Base-by-base conservation (phyloP, 2,329 filamentous ascomycete genomes). In the Elsinoe perseae region DNA sequence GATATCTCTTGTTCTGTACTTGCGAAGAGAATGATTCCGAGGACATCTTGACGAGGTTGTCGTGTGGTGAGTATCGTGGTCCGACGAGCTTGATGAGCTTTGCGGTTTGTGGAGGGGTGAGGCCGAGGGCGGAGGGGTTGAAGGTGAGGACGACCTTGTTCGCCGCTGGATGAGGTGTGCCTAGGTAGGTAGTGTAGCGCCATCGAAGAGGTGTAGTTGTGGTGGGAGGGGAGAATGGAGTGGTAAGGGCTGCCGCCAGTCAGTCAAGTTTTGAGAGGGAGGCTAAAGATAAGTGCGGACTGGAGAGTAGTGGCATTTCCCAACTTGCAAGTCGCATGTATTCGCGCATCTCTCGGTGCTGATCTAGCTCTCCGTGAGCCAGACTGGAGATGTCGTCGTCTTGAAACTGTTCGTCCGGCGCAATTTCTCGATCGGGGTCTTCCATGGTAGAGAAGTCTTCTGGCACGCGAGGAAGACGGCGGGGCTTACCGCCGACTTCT, bases 141-240 rank as follows among this genome's bases (percentile, higher is more conserved):
- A 97, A 95, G 69, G 96, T 88, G 56, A 97, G 83, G 10, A 97
- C 91, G 18, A 98, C 91, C 77, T 98, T 98, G 68, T 84, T 85
- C 72, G 90, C 84, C 2, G 92, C 89, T 0, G 93, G 92, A 73
- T 98, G 95, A 56, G 81, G 77, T 73, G 97, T 93, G 65, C 92
- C 92, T 80, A 98, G 86, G 74, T 97, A 97, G 34, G 86, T 91
- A 14, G 93, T 98, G 77, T 95, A 96, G 65, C 93, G 86, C 83
- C 96, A 98, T 65, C 92, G 86, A 57, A 98, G 82, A 44, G 89
- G 83, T 64, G 87, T 79, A 44, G 82, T 72, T 27, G 77, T 70
- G 12, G 80, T 78, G 1, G 92, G 89, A 2, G 84, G 95, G 97
- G 16, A 88, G 86, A 72, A 88, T 88, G 56, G 88, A 86, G 60